Base-by-base conservation (phyloP, 2,329 filamentous ascomycete species). In the Onygenales sp. region DNA sequence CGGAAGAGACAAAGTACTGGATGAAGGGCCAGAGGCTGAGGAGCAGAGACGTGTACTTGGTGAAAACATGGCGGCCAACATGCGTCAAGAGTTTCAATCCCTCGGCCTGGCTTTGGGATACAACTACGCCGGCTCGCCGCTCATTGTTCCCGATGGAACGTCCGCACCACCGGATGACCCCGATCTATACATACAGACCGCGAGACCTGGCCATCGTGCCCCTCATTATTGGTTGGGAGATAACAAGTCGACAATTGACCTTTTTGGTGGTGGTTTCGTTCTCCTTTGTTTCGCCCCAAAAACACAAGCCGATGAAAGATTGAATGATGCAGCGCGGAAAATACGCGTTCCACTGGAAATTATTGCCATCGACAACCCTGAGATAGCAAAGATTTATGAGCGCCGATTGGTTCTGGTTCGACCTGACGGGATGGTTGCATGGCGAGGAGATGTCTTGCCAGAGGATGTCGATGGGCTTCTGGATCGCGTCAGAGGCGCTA, bases 391-490 rank as follows among this genome's bases (percentile, higher is more conserved):
- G 35, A 41, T 64, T 13, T 65, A 60, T 60, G 58, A 60, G 44
- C 48, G 58, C 14, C 57, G 62, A 42, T 52, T 55, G 13, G 61
- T 65, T n/a, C 53, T 65, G 3, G 50, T 65, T 38, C 39, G 62
- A 32, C 62, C 63, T 5, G 63, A 65, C 50, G 60, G 60, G n/a
- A 57, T 61, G 46, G 63, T 64, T 44, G 60, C 56, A 2, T 66
- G 63, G 63, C 43, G 60, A 14, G 50, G 13, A 5, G 21, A 27
- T 27, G 21, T 27, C 21, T 27, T 27, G 21, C 21, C 21, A 27
- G 21, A 27, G 21, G 21, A 27, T 27, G 21, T 27, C 21, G 21
- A 27, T 27, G 21, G 21, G 21, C 21, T 27, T 27, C 21, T 27
- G 3, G 21, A 27, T 27, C 21, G 21, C 21, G 21, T 27, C 21